Conservation (phyloP, 2,329 filamentous ascomycete genomes). For the Fusarium bulbicola region DNA sequence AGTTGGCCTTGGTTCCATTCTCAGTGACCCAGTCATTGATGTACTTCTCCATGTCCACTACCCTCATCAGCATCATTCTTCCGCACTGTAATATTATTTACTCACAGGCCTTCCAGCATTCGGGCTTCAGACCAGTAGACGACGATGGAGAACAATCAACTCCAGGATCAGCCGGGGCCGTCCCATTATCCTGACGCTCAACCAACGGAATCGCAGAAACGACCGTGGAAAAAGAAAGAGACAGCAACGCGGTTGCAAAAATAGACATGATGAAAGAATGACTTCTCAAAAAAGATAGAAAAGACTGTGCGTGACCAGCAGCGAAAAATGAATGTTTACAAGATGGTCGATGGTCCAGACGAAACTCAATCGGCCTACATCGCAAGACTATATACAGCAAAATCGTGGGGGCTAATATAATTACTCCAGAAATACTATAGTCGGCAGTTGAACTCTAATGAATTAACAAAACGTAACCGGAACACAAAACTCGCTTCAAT, state of each 20-base stretch:
- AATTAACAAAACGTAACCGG: conserved; percentile 15
- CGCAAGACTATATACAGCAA: not conserved
- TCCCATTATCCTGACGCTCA: not conserved
- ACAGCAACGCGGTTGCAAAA: not conserved
- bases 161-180: not conserved
- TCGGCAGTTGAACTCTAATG: conserved; percentile 5
- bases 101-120: conserved; percentile 22
- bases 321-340: not conserved
- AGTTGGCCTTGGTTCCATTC: conserved; percentile 9
- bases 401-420: not conserved
- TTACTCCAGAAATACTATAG: not conserved
- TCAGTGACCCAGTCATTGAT: conserved; percentile 18
- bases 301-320: not conserved
- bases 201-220: conserved; percentile 8
- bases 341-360: not conserved
- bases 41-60: conserved; percentile 26
- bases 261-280: conserved; percentile 14
- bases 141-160: conserved; percentile 9
- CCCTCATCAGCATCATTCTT: not conserved
- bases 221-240: not conserved
- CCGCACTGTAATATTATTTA: accelerated
- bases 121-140: conserved; percentile 6
- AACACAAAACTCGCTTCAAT: conserved; percentile 3
- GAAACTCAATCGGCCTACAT: not conserved
- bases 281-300: not conserved